Conservation (phyloP, 495 filamentous ascomycete species). For the Annulohypoxylon maeteangense region DNA sequence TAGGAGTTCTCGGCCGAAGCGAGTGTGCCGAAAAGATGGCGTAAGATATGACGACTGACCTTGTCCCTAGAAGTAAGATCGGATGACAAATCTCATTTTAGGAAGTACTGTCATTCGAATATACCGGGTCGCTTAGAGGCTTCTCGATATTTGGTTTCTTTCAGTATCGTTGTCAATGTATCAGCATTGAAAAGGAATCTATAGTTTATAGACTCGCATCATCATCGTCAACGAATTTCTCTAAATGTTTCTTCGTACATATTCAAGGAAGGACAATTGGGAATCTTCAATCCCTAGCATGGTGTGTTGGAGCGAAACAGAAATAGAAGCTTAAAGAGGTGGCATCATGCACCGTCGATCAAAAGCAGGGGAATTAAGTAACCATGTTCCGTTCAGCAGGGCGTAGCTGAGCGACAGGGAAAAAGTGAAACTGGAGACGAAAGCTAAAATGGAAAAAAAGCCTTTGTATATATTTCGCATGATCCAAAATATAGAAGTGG, state of each 20-base stretch:
- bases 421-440: slow-evolving; percentile 28
- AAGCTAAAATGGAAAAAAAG: not conserved
- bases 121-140: not conserved
- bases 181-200: not conserved
- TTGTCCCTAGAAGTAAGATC: not conserved
- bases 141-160: not conserved
- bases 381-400: slow-evolving; percentile 16
- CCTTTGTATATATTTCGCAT: slow-evolving; percentile 17
- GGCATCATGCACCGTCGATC: slow-evolving; percentile 42
- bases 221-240: not conserved
- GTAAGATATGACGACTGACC: slow-evolving; percentile 7
- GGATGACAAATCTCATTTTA: not conserved
- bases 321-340: slow-evolving; percentile 33
- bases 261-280: not conserved
- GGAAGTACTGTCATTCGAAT: not conserved
- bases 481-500: not conserved
- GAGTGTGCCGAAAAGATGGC: not conserved
- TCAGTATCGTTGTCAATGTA: not conserved
- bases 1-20: not conserved
- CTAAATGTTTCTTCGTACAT: not conserved
- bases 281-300: slow-evolving; percentile 19
- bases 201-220: slow-evolving; percentile 2
- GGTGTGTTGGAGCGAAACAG: slow-evolving; percentile 29
- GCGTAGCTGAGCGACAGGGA: slow-evolving; percentile 15
- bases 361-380: slow-evolving; percentile 12